Evolutionary conservation across 2,329 filamentous ascomycete species (phyloP), one percentile per base, ranked within the genome.

Genomic region (Apiospora rasikravindrae): DNA sequence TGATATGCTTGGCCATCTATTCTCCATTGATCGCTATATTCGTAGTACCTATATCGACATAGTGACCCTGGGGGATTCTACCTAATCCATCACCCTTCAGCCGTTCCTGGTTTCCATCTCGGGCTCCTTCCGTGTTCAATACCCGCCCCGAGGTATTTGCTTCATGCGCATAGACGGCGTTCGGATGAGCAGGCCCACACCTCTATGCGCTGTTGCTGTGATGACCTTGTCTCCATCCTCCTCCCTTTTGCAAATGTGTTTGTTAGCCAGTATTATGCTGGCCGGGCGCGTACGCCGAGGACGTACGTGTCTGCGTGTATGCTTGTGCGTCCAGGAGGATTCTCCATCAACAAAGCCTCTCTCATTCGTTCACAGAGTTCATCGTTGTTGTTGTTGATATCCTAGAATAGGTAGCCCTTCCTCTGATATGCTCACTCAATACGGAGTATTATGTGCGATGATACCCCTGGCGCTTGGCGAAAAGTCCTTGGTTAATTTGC

Each of bases 141-240:
- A 64, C 57, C 57, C 33, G 57, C 57, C 57, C 57, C 57, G 57
- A 64, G 53, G 29, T n/a, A 64, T 64, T 37, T 37, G 26, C 26
- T 29, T 64, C 57, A 64, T 64, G 57, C 57, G 57, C 57, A 64
- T 64, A 40, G 57, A 64, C 57, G 11, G 53, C 22, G 33, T 64
- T 64, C 57, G 22, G 57, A 64, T 64, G 57, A 13, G 57, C 33
- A 26, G 51, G 57, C 57, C 57, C 57, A 64, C 57, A 37, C 57
- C 57, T 40, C 57, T 8, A 64, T 40, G 57, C 53, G 29, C 51
- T 24, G 29, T 61, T 61, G 6, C 10, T 10, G 53, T 61, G 53
- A 37, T 37, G 33, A 37, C 33, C 10, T 61, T 33, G 19, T 61
- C 4, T 57, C 16, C 1, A 19, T 61, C 19, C 7, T 19, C 26